Evolutionary conservation across 2,329 filamentous ascomycete species (phyloP), one percentile per base, ranked within the genome.

Genomic region (Helotiales sp.): DNA sequence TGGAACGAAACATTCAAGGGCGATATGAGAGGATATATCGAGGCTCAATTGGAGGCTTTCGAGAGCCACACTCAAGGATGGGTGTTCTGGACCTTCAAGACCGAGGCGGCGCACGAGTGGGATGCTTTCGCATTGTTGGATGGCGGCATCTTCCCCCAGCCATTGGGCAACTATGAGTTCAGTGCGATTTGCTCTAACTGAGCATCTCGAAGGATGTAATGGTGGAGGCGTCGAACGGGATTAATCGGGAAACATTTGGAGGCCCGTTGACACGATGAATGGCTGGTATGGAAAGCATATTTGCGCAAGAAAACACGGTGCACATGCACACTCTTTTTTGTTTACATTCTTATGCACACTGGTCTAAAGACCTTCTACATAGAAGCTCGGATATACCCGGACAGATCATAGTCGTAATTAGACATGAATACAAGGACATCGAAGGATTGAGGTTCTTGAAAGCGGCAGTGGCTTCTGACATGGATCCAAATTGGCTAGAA

Each of bases 71-170:
- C 78, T 1, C 71, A 79, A 27, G 81, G 82, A 2, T 84, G 81
- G 81, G 70, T 82, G 27, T 83, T 80, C 67, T 84, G 81, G 81
- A 83, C 81, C 60, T 84, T 81, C 72, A 84, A 84, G 73, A 82
- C 81, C 0, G 79, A 84, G 63, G 60, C 60, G 0, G 75, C 77
- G 2, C 73, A 76, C 38, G 81, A 83, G 63, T 84, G 81, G 79
- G 80, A 83, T 67, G 75, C 77, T 24, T 78, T 78, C 57, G 70
- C 69, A 25, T 69, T 83, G 9, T 69, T 81, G 17, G 77, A 79
- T 60, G 75, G 73, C 27, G 80, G 80, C 0, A 61, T 84, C 10
- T 83, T 83, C 66, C 81, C 81, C 3, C 72, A 77, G 52, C 75
- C 76, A 5, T 63, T 76, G 34, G 70, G 63, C 6, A 57, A 61